These are phyloP conservation scores for Candida tallmaniae DNA, from an alignment of 805 yeast species.

Conservation along the genomic window DNA sequence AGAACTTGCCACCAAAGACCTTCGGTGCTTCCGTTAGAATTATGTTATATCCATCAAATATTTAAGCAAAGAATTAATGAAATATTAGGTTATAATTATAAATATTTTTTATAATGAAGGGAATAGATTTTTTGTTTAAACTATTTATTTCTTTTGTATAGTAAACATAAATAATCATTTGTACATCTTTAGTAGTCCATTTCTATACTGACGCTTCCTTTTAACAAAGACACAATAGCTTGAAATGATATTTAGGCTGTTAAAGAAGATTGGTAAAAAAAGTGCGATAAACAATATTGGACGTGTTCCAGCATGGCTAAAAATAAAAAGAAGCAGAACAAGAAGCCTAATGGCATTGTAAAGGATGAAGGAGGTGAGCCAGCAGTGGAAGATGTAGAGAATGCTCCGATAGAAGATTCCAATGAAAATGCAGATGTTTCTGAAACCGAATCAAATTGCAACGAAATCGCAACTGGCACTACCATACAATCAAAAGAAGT, in stretches of 20 bases:
- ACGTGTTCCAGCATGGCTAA: background rate
- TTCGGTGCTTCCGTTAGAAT: constrained; percentile 99
- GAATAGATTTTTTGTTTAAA: too few species aligned
- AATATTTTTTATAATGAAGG: background rate
- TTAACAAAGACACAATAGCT: too few species aligned
- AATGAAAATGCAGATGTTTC: background rate
- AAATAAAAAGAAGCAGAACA: constrained; percentile 1
- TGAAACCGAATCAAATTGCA: too few species aligned
- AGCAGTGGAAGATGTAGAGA: background rate
- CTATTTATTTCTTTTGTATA: constrained; percentile 7
- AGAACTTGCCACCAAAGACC: constrained; percentile 99
- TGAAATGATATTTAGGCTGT: too few species aligned
- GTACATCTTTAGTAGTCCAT: too few species aligned
- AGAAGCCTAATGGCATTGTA: background rate
- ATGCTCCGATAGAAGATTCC: background rate
- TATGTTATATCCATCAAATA: constrained; percentile 99
- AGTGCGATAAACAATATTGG: too few species aligned
- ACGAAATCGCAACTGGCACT: too few species aligned
- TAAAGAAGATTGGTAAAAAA: too few species aligned
- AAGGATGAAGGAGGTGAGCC: background rate
- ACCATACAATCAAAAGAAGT: too few species aligned
- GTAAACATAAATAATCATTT: constrained; percentile 8
- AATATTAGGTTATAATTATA: background rate
- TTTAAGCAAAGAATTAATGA: constrained; percentile 52
- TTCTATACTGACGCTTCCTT: too few species aligned